Evolutionary conservation across 805 yeast species (phyloP).

Genomic region (Candida nemodendra): DNA sequence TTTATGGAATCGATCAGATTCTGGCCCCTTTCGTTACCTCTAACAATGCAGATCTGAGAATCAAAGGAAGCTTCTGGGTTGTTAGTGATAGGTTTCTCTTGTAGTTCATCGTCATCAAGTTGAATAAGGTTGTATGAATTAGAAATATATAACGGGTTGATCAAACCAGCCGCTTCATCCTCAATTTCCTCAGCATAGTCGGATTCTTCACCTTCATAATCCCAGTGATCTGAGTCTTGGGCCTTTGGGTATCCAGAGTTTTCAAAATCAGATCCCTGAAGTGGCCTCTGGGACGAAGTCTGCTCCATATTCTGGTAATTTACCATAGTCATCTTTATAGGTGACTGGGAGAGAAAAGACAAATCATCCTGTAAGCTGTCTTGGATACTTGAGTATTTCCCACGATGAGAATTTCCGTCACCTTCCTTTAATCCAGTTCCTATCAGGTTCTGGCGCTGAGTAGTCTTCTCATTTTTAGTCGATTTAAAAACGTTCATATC

Average conservation of each 20-base stretch:
- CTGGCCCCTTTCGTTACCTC: slow-evolving; percentile 17
- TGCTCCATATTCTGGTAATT: background rate
- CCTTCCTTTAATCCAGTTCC: slow-evolving; percentile 10
- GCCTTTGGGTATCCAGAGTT: slow-evolving; percentile 1
- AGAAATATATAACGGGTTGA: slow-evolving; percentile 16
- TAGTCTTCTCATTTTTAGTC: slow-evolving; percentile 8
- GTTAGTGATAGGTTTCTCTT: slow-evolving; percentile 9
- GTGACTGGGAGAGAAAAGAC: slow-evolving; percentile 3
- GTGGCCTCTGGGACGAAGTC: background rate
- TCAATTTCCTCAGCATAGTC: slow-evolving; percentile 19
- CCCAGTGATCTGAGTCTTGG: slow-evolving; percentile 12
- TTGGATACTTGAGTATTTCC: slow-evolving; percentile 1
- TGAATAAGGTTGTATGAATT: slow-evolving; percentile 18
- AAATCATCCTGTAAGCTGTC: slow-evolving; percentile 1
- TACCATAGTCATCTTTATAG: background rate
- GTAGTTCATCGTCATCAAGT: slow-evolving; percentile 12
- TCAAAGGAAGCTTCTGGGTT: slow-evolving; percentile 18
- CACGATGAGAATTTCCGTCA: slow-evolving; percentile 1
- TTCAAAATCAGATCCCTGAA: background rate
- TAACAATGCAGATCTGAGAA: slow-evolving; percentile 22
- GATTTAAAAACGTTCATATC: slow-evolving; percentile 14
- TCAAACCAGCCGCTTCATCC: slow-evolving; percentile 13
- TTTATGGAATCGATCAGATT: slow-evolving; percentile 13
- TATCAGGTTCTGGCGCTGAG: slow-evolving; percentile 4
- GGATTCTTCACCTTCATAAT: slow-evolving; percentile 17